Percentiles rank a stretch among this genome's conserved stretches.
phyloP scores from a whole-genome alignment of 768 basidiomycete species.

The Kwoniella shandongensis region DNA sequence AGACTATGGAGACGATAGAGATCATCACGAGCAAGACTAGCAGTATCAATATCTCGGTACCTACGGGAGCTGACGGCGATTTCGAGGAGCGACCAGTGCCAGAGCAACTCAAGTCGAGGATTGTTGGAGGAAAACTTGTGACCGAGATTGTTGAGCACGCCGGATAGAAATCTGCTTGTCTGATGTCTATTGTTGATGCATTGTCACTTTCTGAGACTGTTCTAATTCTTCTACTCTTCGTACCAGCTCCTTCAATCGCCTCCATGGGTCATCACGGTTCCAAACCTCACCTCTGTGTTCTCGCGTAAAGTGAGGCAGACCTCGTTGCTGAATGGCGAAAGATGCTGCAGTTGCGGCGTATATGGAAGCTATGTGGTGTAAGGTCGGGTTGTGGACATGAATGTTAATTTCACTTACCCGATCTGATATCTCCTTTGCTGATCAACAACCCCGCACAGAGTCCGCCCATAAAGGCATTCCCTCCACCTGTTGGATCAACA shows the following conservation, averaged over 20 bases:
- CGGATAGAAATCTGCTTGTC: conserved; percentile 40
- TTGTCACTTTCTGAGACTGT: background rate
- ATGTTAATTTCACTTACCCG: too few species aligned
- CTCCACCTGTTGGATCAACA: conserved; percentile 44
- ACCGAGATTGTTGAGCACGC: conserved; percentile 86
- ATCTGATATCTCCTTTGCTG: conserved; percentile 25
- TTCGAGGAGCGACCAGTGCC: conserved; percentile 87
- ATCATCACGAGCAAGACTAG: conserved; percentile 94
- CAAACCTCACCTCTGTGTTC: conserved; percentile 15
- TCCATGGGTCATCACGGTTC: conserved; percentile 42
- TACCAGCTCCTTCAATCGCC: conserved; percentile 22
- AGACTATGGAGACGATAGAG: conserved; percentile 69
- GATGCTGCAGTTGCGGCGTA: conserved; percentile 37
- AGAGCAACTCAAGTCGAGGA: conserved; percentile 88
- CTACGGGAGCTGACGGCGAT: conserved; percentile 87
- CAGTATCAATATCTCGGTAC: conserved; percentile 83
- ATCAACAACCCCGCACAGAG: conserved; percentile 38
- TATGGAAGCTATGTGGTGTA: conserved; percentile 26
- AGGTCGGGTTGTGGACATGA: background rate
- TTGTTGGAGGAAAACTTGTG: conserved; percentile 77
- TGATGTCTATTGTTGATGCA: too few species aligned
- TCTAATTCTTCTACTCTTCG: conserved; percentile 11
- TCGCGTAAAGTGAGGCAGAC: conserved; percentile 24
- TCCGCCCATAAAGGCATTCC: conserved; percentile 46
- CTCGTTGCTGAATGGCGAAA: conserved; percentile 44